Evolutionary conservation across 352 stramenopile species (phyloP), one percentile per base, ranked within the genome.

Genomic region (Phytophthora pinifolia): DNA sequence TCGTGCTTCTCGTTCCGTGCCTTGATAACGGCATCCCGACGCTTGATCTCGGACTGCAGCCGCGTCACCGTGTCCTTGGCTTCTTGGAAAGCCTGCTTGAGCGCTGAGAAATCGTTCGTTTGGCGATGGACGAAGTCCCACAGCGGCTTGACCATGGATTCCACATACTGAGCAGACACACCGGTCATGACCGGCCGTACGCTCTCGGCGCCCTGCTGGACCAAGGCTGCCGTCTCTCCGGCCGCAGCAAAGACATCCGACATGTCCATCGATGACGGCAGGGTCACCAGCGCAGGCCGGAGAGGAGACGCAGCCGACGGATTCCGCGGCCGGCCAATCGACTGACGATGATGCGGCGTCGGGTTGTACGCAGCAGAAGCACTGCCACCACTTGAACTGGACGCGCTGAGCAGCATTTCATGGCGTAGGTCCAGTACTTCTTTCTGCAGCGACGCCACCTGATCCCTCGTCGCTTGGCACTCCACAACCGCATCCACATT

Each of bases 61-160:
- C 81, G 72, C 14, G 69, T 41, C 0, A 92, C 78, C 0, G 82
- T 94, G 29, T 89, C 78, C 38, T 89, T 90, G 3, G 83, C 79
- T 25, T 92, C 83, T 15, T 75, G 67, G 29, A 89, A 92, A 15
- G 66, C 62, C 22, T 88, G 71, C 17, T 74, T 79, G 9, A 91
- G 47, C 6, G 71, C 20, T 1, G 76, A 76, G 29, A 91, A 88
- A 32, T 87, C 72, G 48, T 91, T 90, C 0, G 78, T 90, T 30
- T 92, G 83, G 34, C 76, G 83, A 46, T 92, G 80, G 25, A 92
- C 76, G n/a, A 67, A 83, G 25, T 89, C 78, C 78, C 83, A 88
- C 0, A 94, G 42, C 9, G 83, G 82, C 51, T 88, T 86, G 18
- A 94, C 45, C 38, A 84, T 54, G 1, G 54, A 30, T 14, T 76